These are phyloP conservation scores for Fusarium longipes DNA, from an alignment of 2,329 filamentous ascomycete species.

Conservation along the genomic window DNA sequence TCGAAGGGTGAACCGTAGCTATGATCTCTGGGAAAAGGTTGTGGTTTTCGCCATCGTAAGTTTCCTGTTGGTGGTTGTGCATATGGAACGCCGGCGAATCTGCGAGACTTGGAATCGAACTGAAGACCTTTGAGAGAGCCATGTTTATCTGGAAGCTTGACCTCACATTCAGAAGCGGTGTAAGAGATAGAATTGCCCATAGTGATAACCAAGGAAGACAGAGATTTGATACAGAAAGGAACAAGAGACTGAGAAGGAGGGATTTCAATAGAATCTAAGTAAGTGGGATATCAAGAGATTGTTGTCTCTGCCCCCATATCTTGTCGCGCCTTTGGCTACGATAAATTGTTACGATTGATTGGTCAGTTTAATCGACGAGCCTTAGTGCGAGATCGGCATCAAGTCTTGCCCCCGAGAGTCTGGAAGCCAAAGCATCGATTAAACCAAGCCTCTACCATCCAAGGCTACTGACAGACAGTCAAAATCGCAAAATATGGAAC, in stretches of 20 bases:
- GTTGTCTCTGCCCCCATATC: neutral
- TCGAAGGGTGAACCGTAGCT: neutral
- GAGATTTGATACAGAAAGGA: accelerated
- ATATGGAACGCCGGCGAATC: slow-evolving; percentile 54
- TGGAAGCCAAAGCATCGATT: neutral
- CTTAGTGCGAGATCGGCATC: slow-evolving; percentile 1
- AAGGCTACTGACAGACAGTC: no score
- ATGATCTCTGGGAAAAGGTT: neutral
- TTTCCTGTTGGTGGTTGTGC: slow-evolving; percentile 50
- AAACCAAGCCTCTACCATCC: neutral
- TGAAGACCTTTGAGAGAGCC: slow-evolving; percentile 49
- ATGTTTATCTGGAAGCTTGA: neutral
- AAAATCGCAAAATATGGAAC: neutral
- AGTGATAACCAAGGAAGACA: neutral
- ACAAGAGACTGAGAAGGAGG: neutral
- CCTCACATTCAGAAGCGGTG: slow-evolving; percentile 3
- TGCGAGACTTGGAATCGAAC: slow-evolving; percentile 50
- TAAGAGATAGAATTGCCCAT: slow-evolving; percentile 26
- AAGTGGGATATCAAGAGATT: neutral
- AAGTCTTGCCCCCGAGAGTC: neutral
- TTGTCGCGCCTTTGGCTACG: neutral
- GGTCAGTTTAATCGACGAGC: slow-evolving; percentile 13
- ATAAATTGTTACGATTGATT: neutral
- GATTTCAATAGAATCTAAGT: neutral
- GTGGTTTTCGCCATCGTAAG: slow-evolving; percentile 14